phyloP scores from a whole-genome alignment of 2,329 filamentous ascomycete genomes.

The Epichloe brachyelytri region DNA sequence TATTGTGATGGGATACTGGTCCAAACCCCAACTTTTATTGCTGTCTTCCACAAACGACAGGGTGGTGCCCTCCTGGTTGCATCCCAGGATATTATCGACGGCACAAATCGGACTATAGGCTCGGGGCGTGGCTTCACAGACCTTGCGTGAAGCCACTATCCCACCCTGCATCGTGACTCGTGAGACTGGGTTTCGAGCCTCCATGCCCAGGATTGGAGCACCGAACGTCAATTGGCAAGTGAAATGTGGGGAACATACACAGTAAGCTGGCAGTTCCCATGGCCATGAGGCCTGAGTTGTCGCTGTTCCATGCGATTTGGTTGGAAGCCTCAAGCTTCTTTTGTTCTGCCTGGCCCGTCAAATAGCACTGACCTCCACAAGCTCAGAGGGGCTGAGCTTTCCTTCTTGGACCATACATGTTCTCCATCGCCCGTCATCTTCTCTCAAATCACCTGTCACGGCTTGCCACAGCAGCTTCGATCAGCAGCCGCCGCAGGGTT shows the following conservation, averaged over 20 bases:
- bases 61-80: conserved; percentile 3
- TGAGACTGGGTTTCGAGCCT: conserved; percentile 2
- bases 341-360: conserved; percentile 8
- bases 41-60: neutral
- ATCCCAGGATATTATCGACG: conserved; percentile 9
- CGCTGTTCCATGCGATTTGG: neutral
- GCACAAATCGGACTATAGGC: conserved; percentile 6
- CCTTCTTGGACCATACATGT: conserved; percentile 10
- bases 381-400: conserved; percentile 11
- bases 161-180: conserved; percentile 3
- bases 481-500: conserved; percentile 17
- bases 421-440: conserved; percentile 12
- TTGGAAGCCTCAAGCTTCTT: neutral
- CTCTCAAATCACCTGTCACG: conserved; percentile 12
- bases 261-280: neutral
- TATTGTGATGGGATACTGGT: neutral
- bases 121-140: conserved; percentile 1
- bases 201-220: conserved; percentile 2
- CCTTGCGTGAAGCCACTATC: conserved; percentile 3
- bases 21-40: neutral
- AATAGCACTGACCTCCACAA: conserved; percentile 21
- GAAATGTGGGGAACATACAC: conserved; percentile 2
- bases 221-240: neutral
- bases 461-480: conserved; percentile 15
- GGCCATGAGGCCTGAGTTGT: conserved; percentile 1